phyloP scores from a whole-genome alignment of 2,329 filamentous ascomycete species.

The Aspergillus fijiensis region DNA sequence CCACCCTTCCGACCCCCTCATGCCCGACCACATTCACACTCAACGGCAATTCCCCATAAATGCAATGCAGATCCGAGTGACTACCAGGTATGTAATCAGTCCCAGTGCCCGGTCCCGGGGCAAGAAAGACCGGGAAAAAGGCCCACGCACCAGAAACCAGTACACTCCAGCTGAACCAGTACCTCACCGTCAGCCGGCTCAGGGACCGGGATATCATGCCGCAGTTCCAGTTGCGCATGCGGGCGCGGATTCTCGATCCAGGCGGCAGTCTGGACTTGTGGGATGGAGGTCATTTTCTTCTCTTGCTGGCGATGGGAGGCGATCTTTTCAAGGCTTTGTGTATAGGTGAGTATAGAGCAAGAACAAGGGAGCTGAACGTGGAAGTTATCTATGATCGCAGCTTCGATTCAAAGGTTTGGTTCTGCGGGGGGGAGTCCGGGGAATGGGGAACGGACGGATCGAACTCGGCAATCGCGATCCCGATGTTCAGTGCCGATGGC shows the following conservation, averaged over 20 bases:
- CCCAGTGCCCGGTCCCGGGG: too few relatives aligned
- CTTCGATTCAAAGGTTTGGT: too few relatives aligned
- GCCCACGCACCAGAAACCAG: conserved; percentile 35
- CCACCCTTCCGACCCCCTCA: conserved; percentile 40
- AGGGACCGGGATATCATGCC: conserved; percentile 34
- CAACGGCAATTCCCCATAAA: conserved; percentile 34
- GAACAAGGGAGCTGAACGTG: too few relatives aligned
- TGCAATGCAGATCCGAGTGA: conserved; percentile 42
- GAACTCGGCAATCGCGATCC: not conserved
- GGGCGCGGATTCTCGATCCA: conserved; percentile 34
- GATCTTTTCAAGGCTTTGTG: too few relatives aligned
- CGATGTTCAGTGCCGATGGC: not conserved
- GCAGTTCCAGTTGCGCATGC: conserved; percentile 36
- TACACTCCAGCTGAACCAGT: conserved; percentile 42
- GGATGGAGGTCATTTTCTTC: too few relatives aligned
- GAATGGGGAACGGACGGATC: too few relatives aligned
- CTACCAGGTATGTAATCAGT: conserved; percentile 3
- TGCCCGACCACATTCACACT: conserved; percentile 40
- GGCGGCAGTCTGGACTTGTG: not conserved
- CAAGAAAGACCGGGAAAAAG: too few relatives aligned
- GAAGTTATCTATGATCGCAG: too few relatives aligned
- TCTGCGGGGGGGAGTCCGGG: too few relatives aligned
- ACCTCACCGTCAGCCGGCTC: conserved; percentile 35
- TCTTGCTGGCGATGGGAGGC: too few relatives aligned
- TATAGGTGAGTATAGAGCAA: too few relatives aligned